phyloP scores from a whole-genome alignment of 257 asterid genomes.

The Nemophila menziesii region DNA sequence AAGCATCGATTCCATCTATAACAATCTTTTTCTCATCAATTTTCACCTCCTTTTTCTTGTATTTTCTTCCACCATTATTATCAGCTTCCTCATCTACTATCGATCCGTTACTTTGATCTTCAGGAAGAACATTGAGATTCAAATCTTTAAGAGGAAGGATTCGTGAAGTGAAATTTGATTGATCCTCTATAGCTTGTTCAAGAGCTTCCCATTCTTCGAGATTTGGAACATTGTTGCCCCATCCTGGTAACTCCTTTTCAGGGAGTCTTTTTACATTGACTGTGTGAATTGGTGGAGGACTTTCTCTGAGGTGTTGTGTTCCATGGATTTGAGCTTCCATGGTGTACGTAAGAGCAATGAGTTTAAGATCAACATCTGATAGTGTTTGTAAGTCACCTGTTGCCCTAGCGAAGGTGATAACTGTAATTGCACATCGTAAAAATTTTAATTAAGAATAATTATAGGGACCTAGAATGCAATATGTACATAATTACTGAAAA shows the following conservation, averaged over 20 bases:
- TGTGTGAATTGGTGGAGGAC: slow-evolving; percentile 71
- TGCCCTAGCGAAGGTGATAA: slow-evolving; percentile 73
- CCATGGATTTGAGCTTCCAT: slow-evolving; percentile 82
- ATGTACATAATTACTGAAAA: background rate
- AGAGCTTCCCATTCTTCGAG: slow-evolving; percentile 93
- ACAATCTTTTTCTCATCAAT: slow-evolving; percentile 76
- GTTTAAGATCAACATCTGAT: slow-evolving; percentile 96
- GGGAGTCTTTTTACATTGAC: slow-evolving; percentile 86
- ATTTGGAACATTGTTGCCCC: slow-evolving; percentile 96
- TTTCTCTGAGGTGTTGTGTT: slow-evolving; percentile 61
- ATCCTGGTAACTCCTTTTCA: slow-evolving; percentile 91
- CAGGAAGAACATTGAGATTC: slow-evolving; percentile 30
- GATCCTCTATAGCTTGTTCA: slow-evolving; percentile 45
- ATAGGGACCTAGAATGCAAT: background rate
- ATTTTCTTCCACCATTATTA: slow-evolving; percentile 24
- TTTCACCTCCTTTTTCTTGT: slow-evolving; percentile 54
- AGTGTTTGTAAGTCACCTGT: slow-evolving; percentile 98
- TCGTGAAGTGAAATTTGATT: slow-evolving; percentile 40
- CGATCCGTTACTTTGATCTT: slow-evolving; percentile 38
- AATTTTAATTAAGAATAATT: slow-evolving; percentile 3
- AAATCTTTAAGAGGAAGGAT: slow-evolving; percentile 69
- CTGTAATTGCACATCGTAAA: slow-evolving; percentile 31
- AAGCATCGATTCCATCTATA: slow-evolving; percentile 84
- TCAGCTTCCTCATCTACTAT: slow-evolving; percentile 27
- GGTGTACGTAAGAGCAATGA: slow-evolving; percentile 79